Evolutionary conservation across 306 rosid genomes (phyloP), one percentile per base, ranked within the genome.

Genomic region (Prunus salicina): DNA sequence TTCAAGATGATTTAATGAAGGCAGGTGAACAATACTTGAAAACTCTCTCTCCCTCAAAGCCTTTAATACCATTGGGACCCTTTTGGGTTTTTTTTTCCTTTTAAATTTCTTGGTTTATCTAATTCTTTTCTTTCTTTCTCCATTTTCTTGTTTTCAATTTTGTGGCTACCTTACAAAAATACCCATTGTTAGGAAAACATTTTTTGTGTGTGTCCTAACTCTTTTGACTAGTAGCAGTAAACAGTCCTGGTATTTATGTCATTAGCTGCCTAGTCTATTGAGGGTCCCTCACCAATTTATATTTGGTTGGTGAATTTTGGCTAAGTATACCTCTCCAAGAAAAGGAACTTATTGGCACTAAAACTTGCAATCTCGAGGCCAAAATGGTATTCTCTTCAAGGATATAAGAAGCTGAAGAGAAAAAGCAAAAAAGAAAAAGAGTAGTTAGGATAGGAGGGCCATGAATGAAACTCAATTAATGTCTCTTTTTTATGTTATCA

Each of bases 1-100:
- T 91, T 91, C 89, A 92, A 87, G 89, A 72, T 81, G 85, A 85
- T 72, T 90, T 91, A 86, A 94, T 86, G 93, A 85, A 90, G 88
- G 87, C 93, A 87, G 96, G 89, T 88, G 87, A 79, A 83, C 90
- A 86, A 30, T 82, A 57, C 88, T 88, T 87, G 69, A 82, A 80
- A 88, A 70, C 65, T 61, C 71, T 55, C 79, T 89, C 86, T 71
- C 64, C 76, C 86, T 79, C 86, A 30, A 49, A 71, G 84, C 82
- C 74, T 86, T 89, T 73, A 89, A 88, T 85, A 67, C 68, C 81
- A 77, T 88, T 79, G 78, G 71, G 72, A 73, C 86, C 82, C 68
- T 2, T 46, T 2, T 32, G 46, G 61, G 41, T 51, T 34, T 2
- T 61, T 47, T 57, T 4, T 61, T 47, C 61, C n/a, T 16, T 22